A percentile compares a stretch with the other conserved stretches of the same genome.
These are phyloP conservation scores for Plasmodium cynomolgi DNA, from an alignment of 169 alveolate species.

Conservation along the genomic window DNA sequence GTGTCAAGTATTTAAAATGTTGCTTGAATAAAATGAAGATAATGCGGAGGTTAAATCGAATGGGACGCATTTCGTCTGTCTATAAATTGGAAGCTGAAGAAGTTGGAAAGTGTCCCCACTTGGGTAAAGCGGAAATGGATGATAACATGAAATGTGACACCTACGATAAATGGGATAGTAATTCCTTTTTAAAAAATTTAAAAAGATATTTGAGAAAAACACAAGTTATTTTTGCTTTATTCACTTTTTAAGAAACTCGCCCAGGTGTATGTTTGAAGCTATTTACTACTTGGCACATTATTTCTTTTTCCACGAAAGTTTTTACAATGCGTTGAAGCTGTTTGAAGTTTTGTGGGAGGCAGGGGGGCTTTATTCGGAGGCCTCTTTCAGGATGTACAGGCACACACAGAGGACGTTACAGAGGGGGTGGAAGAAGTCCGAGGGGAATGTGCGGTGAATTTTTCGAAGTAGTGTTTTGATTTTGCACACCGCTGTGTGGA, in stretches of 20 bases:
- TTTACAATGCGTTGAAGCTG: constrained; percentile 9
- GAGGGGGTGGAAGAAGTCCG: not conserved
- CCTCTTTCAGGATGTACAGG: constrained; percentile 12
- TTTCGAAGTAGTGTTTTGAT: not conserved
- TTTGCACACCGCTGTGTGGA: not conserved
- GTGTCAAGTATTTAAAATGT: constrained; percentile 29
- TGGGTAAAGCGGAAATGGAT: not conserved
- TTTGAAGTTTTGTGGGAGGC: constrained; percentile 55
- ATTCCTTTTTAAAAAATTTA: constrained; percentile 4
- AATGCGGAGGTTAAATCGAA: constrained; percentile 1
- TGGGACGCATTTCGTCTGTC: not conserved
- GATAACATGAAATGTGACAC: not conserved
- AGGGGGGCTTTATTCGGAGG: constrained; percentile 24
- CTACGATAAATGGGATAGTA: not conserved
- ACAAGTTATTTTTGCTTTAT: constrained; percentile 49
- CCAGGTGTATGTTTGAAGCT: constrained; percentile 16
- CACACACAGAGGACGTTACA: not conserved
- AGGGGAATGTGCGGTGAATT: not conserved
- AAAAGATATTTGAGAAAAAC: constrained; percentile 5
- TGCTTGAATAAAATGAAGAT: constrained; percentile 13
- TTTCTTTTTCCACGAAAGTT: constrained; percentile 26
- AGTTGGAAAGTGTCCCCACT: not conserved
- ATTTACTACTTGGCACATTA: constrained; percentile 46
- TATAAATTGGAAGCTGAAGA: not conserved
- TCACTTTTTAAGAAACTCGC: constrained; percentile 23